A percentile compares a stretch with the other conserved stretches of the same genome.
These are phyloP conservation scores for Urochloa ruziziensis DNA, from an alignment of 176 grass and related monocot genomes.

Conservation along the genomic window DNA sequence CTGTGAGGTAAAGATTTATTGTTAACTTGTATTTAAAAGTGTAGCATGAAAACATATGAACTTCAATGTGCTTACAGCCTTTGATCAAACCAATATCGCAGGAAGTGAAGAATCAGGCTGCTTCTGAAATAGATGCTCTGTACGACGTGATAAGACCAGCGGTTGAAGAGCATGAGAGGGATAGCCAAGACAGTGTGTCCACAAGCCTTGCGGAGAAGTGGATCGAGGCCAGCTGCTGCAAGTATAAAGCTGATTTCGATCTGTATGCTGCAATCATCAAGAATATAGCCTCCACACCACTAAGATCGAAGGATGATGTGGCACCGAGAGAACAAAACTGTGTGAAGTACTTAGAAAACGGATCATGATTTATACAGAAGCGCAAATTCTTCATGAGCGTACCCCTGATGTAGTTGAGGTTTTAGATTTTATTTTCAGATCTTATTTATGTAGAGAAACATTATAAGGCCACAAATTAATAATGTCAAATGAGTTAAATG, in stretches of 20 bases:
- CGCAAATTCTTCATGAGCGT: background rate
- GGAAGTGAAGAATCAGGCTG: conserved; percentile 70
- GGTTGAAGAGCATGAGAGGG: conserved; percentile 90
- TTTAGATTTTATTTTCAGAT: background rate
- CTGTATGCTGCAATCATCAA: conserved; percentile 74
- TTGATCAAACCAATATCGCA: conserved; percentile 29
- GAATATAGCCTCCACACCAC: conserved; percentile 53
- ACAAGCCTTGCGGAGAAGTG: conserved; percentile 87
- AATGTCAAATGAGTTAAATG: background rate
- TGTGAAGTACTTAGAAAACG: conserved; percentile 70
- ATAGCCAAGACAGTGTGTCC: conserved; percentile 86
- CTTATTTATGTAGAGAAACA: background rate
- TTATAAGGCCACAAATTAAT: background rate
- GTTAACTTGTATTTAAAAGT: background rate
- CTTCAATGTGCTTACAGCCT: background rate
- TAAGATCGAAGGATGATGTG: conserved; percentile 28
- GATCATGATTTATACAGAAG: conserved; percentile 28
- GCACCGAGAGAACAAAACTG: conserved; percentile 42
- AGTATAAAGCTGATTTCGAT: conserved; percentile 94
- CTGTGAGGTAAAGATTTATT: conserved; percentile 54
- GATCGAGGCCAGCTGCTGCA: conserved; percentile 87
- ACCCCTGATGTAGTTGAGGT: background rate
- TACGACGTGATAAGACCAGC: conserved; percentile 91
- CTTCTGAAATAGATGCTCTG: conserved; percentile 57
- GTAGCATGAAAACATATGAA: background rate